Evolutionary conservation across 129 eudicot species (phyloP).

Genomic region (Lactuca sativa): DNA sequence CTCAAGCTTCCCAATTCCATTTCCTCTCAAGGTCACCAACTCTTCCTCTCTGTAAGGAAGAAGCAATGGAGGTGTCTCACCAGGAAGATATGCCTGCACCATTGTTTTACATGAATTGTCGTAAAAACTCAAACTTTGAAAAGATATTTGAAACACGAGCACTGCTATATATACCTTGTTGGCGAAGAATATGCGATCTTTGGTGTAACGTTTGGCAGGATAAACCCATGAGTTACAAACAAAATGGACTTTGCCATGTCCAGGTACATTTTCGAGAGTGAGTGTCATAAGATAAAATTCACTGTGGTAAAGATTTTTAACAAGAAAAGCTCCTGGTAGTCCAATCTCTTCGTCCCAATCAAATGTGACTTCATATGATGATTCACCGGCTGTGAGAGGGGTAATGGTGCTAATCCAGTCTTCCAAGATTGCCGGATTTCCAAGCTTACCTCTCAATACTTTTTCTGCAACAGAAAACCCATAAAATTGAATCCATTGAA

Average conservation of each 20-base stretch:
- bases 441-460: constrained; percentile 44
- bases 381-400: constrained; percentile 37
- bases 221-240: constrained; percentile 73
- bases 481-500: not conserved
- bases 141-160: not conserved
- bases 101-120: not conserved
- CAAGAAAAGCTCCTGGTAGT: constrained; percentile 58
- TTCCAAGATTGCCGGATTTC: constrained; percentile 50
- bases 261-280: constrained; percentile 60
- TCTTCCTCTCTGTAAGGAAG: constrained; percentile 27
- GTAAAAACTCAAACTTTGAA: not conserved
- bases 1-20: constrained; percentile 32
- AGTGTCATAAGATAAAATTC: constrained; percentile 67
- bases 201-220: constrained; percentile 40
- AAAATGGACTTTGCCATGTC: constrained; percentile 54
- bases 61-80: constrained; percentile 30
- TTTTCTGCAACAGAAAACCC: constrained; percentile 1
- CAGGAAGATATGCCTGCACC: constrained; percentile 36
- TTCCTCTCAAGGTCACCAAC: constrained; percentile 31
- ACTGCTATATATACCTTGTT: constrained; percentile 45
- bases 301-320: constrained; percentile 47
- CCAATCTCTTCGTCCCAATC: constrained; percentile 59
- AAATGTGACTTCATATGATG: constrained; percentile 42
- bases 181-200: constrained; percentile 59
- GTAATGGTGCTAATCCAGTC: constrained; percentile 45